Conservation (phyloP, 1,284 basidiomycete species). For the Ustilago xerochloae region DNA sequence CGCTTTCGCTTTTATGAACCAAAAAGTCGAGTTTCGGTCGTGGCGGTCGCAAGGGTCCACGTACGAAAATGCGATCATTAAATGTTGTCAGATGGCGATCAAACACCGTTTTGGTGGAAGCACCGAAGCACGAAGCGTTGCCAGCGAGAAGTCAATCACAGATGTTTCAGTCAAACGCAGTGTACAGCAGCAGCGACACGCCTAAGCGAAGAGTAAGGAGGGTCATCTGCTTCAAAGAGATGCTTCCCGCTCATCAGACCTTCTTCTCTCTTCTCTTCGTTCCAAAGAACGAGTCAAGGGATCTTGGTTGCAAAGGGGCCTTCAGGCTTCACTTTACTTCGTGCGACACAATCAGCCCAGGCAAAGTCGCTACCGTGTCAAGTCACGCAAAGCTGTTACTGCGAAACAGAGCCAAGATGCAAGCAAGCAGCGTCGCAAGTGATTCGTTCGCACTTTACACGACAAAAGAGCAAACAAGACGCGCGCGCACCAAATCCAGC, state of each 20-base stretch:
- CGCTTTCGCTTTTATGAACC: background rate
- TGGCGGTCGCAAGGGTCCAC: conserved; percentile 10
- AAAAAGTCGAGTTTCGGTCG: background rate
- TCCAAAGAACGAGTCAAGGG: too few relatives aligned
- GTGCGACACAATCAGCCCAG: too few relatives aligned
- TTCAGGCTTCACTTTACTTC: too few relatives aligned
- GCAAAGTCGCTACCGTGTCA: too few relatives aligned
- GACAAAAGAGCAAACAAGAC: background rate
- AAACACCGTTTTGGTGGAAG: background rate
- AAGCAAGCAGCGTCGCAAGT: background rate
- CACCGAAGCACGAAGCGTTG: background rate
- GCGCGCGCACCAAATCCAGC: background rate
- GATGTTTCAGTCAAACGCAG: background rate
- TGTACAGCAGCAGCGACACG: too few relatives aligned
- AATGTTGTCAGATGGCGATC: background rate
- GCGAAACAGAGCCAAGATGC: background rate
- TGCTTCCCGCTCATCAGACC: background rate
- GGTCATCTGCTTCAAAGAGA: background rate
- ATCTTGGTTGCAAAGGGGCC: too few relatives aligned
- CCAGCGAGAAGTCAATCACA: background rate
- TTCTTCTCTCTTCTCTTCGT: too few relatives aligned
- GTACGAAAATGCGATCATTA: too few relatives aligned
- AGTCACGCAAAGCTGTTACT: too few relatives aligned
- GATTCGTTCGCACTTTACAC: conserved; percentile 2
- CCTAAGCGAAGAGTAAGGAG: conserved; percentile 2